phyloP scores from a whole-genome alignment of 2,329 filamentous ascomycete genomes.

The Alternaria incomplexa region DNA sequence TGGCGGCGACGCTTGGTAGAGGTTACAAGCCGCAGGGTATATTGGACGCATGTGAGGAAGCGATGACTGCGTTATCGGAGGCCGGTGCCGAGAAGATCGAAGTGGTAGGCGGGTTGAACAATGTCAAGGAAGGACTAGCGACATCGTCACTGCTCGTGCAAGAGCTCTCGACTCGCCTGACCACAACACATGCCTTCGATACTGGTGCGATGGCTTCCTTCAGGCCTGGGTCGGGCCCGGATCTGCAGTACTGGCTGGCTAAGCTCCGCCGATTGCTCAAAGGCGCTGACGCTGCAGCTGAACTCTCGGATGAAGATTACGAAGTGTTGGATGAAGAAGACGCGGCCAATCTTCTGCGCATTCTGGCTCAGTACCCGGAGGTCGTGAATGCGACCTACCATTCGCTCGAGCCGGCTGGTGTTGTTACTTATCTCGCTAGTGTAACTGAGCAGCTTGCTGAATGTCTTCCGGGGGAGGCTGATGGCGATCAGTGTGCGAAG shows the following conservation, averaged over 20 bases:
- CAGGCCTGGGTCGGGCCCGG: constrained; percentile 36
- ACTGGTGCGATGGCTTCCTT: constrained; percentile 31
- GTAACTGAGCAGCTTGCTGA: constrained; percentile 33
- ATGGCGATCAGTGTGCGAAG: background rate
- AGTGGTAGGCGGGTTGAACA: constrained; percentile 21
- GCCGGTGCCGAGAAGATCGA: constrained; percentile 25
- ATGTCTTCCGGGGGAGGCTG: constrained; percentile 24
- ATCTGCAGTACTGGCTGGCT: constrained; percentile 41
- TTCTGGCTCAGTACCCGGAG: constrained; percentile 41
- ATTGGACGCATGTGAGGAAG: constrained; percentile 54
- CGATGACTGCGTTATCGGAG: constrained; percentile 20
- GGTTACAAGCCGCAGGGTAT: constrained; percentile 73
- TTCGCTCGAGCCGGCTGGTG: constrained; percentile 34
- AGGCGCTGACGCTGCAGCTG: constrained; percentile 4
- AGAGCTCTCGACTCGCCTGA: constrained; percentile 33
- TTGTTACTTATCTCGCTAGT: constrained; percentile 36
- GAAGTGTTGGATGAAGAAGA: constrained; percentile 31
- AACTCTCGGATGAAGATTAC: constrained; percentile 32
- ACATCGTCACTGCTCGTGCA: constrained; percentile 36
- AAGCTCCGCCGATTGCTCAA: constrained; percentile 27
- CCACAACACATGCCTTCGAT: constrained; percentile 34
- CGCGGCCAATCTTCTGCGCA: constrained; percentile 31
- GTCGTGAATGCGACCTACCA: constrained; percentile 31
- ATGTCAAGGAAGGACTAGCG: constrained; percentile 19
- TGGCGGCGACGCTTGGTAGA: constrained; percentile 57